Conservation (phyloP, 768 basidiomycete genomes). For the Naganishia onofrii region DNA sequence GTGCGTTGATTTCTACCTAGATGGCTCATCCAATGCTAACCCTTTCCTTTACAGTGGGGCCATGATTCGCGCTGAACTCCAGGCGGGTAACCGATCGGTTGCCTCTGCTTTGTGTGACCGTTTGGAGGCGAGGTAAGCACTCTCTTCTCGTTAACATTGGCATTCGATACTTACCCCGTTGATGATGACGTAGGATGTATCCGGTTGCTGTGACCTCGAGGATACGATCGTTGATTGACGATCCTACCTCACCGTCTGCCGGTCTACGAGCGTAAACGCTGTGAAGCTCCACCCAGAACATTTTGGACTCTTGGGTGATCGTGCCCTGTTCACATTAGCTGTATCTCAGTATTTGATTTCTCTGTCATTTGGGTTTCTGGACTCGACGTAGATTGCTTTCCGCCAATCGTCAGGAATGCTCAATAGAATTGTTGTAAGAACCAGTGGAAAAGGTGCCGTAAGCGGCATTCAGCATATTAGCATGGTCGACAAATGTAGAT, state of each 20-base stretch:
- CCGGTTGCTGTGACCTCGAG: slow-evolving; percentile 47
- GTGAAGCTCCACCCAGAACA: neutral
- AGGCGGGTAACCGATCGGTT: slow-evolving; percentile 67
- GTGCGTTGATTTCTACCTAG: neutral
- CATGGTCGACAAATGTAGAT: neutral
- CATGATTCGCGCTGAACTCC: slow-evolving; percentile 89
- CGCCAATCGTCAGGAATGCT: neutral
- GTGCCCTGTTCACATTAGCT: neutral
- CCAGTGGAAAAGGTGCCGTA: neutral
- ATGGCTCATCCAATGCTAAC: slow-evolving; percentile 8
- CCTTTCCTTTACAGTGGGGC: slow-evolving; percentile 72
- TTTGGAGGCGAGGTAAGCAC: slow-evolving; percentile 66
- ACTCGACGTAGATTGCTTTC: neutral
- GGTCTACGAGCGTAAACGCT: slow-evolving; percentile 1
- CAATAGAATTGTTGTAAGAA: slow-evolving; percentile 15
- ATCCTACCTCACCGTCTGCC: slow-evolving; percentile 23
- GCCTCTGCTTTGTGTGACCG: slow-evolving; percentile 70
- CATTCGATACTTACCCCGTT: neutral
- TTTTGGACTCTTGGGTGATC: neutral
- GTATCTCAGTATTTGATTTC: slow-evolving; percentile 24
- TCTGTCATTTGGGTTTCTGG: neutral
- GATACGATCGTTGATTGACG: slow-evolving; percentile 39
- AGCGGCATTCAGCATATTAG: neutral
- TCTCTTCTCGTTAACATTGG: neutral
- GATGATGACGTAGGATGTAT: slow-evolving; percentile 37